Conservation (phyloP, 768 basidiomycete species). For the Trametes meyenii region DNA sequence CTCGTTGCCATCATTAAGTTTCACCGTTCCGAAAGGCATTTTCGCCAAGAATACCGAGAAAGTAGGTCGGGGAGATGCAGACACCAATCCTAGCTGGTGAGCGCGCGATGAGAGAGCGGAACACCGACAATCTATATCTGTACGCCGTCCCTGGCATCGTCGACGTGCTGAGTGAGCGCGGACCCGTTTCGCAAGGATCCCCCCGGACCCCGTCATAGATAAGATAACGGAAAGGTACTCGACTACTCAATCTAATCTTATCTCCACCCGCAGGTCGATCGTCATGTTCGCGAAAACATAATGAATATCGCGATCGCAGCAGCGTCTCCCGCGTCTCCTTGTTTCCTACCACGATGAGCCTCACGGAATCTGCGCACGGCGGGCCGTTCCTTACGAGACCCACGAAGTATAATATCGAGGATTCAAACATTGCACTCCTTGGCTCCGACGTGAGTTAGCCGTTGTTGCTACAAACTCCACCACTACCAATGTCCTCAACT, state of each 20-base stretch:
- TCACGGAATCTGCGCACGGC: neutral
- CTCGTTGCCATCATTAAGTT: conserved; percentile 42
- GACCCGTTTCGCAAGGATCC: neutral
- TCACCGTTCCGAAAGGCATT: conserved; percentile 39
- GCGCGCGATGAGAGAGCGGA: neutral
- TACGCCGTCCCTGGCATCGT: neutral
- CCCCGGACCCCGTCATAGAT: conserved; percentile 5
- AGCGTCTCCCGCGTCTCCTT: neutral
- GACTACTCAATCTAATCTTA: neutral
- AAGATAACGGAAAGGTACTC: neutral
- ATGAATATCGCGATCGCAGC: neutral
- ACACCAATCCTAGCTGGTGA: neutral
- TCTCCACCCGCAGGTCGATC: neutral
- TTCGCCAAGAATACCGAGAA: neutral
- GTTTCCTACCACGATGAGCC: neutral
- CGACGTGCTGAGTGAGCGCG: conserved; percentile 7
- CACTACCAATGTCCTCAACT: neutral
- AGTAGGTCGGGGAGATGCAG: neutral
- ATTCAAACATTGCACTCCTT: conserved; percentile 63
- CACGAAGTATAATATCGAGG: conserved; percentile 57
- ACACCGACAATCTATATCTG: neutral
- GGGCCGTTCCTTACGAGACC: conserved; percentile 41
- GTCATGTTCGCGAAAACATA: too few relatives aligned
- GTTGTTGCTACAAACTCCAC: neutral
- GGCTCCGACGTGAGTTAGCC: conserved; percentile 56